Evolutionary conservation across 805 yeast species (phyloP), one percentile per base, ranked within the genome.

Genomic region (Ogataea minuta): DNA sequence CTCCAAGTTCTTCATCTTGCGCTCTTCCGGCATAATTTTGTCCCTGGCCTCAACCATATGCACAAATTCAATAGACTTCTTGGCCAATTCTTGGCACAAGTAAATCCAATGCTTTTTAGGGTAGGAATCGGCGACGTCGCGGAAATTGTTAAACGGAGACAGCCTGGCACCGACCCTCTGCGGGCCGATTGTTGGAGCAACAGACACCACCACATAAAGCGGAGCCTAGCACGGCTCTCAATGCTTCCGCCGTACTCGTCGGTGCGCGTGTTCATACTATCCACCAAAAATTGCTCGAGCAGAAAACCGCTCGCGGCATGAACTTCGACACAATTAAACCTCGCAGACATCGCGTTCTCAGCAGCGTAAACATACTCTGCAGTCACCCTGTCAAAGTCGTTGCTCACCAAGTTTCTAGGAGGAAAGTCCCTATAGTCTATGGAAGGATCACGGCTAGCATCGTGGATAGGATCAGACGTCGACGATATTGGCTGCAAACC

Each of bases 31-130:
- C 8, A 23, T 14, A 27, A 41, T 54, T 49, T 88, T 64, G 54
- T 87, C 95, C 25, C 80, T 89, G 1, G 79, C 80, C 52, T 89
- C 96, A n/a, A 53, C 64, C 35, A 46, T 28, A 6, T 57, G 53
- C 10, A 59, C 43, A 29, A 53, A 56, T 4, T 57, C 60, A 16
- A 51, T 43, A 26, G 3, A 64, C 65, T 39, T 67, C 47, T 51
- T 52, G 46, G 66, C 63, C 26, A 72, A 50, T 50, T 69, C 20
- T 21, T 53, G 52, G 29, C 68, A 46, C 6, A 74, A 41, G 45
- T 71, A 68, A 6, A 66, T 63, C 44, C 53, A 66, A 19, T 54
- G 55, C 5, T 63, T 63, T 20, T 63, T 45, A 10, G 71, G 66
- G 38, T 60, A 56, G 53, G 56, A 13, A 36, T 57, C 41, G 72